Percentiles rank a stretch among this genome's conserved stretches.
Conservation (phyloP, 495 filamentous ascomycete species). For the Talaromyces trachyspermus region DNA sequence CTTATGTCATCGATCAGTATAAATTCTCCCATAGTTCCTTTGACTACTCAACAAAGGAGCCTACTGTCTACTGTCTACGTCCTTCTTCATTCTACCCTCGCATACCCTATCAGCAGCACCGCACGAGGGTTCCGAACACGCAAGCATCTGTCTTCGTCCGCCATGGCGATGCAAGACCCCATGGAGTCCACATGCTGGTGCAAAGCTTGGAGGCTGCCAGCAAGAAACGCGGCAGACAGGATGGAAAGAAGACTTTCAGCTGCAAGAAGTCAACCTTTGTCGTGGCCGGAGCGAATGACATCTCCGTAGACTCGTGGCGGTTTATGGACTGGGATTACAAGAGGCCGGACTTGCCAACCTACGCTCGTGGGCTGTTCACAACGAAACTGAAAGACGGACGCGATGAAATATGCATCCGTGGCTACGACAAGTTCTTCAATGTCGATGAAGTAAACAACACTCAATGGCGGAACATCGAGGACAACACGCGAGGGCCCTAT, state of each 20-base stretch:
- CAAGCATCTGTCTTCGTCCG: too few species aligned
- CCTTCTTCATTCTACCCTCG: too few species aligned
- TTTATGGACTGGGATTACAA: slow-evolving; percentile 96
- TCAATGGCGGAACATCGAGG: slow-evolving; percentile 70
- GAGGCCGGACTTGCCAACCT: slow-evolving; percentile 70
- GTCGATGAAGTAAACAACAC: slow-evolving; percentile 70
- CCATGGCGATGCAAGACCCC: slow-evolving; percentile 52
- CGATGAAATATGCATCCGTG: slow-evolving; percentile 73
- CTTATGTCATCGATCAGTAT: too few species aligned
- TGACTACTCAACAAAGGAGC: too few species aligned
- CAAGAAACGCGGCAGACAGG: slow-evolving; percentile 22
- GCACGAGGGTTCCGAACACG: too few species aligned
- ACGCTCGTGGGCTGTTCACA: slow-evolving; percentile 90
- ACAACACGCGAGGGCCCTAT: slow-evolving; percentile 77
- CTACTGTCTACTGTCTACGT: too few species aligned
- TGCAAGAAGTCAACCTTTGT: slow-evolving; percentile 69
- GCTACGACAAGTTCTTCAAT: slow-evolving; percentile 99
- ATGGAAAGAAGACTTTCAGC: slow-evolving; percentile 44
- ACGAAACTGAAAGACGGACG: slow-evolving; percentile 51
- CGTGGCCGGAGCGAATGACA: slow-evolving; percentile 49
- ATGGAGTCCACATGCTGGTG: slow-evolving; percentile 54
- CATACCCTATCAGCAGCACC: neutral
- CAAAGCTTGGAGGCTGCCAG: slow-evolving; percentile 44
- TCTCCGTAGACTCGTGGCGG: slow-evolving; percentile 81
- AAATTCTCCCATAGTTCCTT: too few species aligned